Percentiles rank a stretch among this genome's conserved stretches.
Evolutionary conservation across 1,284 basidiomycete genomes (phyloP).

Genomic region (Earliella scabrosa): DNA sequence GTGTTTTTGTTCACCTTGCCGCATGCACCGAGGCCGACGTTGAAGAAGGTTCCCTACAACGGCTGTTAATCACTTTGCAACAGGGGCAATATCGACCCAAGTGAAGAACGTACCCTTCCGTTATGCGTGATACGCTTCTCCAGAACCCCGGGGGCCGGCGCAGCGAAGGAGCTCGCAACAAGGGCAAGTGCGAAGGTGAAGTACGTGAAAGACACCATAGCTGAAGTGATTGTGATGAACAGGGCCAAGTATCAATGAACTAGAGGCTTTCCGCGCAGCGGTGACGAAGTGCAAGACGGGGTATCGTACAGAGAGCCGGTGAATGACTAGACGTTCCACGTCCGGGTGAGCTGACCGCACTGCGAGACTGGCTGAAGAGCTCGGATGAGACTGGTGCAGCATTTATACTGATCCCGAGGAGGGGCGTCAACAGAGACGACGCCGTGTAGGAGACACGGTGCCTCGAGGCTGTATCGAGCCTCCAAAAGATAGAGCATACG

Average conservation of each 20-base stretch:
- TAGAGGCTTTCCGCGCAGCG: constrained; percentile 21
- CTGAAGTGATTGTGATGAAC: not conserved
- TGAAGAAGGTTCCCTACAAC: constrained; percentile 43
- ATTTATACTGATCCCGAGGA: not conserved
- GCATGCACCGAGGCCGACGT: constrained; percentile 45
- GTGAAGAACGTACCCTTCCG: constrained; percentile 51
- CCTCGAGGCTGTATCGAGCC: no score
- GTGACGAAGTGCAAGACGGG: constrained; percentile 1
- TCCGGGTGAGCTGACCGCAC: constrained; percentile 22
- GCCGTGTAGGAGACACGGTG: no score
- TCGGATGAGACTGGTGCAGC: not conserved
- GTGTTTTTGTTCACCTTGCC: constrained; percentile 37
- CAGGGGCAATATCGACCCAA: no score
- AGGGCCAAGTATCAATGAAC: not conserved
- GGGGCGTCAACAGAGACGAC: no score
- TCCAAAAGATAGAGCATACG: no score
- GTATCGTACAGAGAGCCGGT: constrained; percentile 11
- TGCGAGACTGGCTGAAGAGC: constrained; percentile 20
- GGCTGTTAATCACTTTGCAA: constrained; percentile 1
- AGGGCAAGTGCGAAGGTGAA: constrained; percentile 35
- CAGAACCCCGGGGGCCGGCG: constrained; percentile 44
- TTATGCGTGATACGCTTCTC: constrained; percentile 49
- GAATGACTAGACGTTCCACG: constrained; percentile 23
- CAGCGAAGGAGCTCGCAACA: constrained; percentile 43
- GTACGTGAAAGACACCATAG: constrained; percentile 20